Evolutionary conservation across 2,329 filamentous ascomycete genomes (phyloP).

Genomic region (Penicillium sp.): DNA sequence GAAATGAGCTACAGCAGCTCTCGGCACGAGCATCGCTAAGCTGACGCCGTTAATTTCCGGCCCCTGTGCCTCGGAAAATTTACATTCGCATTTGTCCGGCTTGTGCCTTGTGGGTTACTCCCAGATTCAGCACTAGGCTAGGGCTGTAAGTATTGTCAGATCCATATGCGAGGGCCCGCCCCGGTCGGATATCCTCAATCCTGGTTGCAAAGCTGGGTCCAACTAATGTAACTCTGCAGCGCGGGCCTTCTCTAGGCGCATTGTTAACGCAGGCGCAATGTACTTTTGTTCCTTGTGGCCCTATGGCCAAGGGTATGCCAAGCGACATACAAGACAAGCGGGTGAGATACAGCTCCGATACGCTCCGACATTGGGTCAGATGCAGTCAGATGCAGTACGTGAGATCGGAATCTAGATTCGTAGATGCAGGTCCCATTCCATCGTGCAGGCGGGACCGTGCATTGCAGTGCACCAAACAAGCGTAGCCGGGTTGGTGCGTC

Average conservation of each 20-base stretch:
- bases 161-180: not conserved
- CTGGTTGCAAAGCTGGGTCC: not conserved
- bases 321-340: not conserved
- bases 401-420: not conserved
- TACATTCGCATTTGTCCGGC: not conserved
- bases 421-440: constrained; percentile 1
- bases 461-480: not conserved
- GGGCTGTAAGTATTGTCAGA: constrained; percentile 3
- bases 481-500: not conserved
- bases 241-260: not conserved
- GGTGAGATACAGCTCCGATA: not conserved
- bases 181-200: not conserved
- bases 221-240: not conserved
- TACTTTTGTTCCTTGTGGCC: not conserved
- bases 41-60: constrained; percentile 2
- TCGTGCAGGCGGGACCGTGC: not conserved
- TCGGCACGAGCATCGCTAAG: not conserved
- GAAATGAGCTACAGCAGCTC: not conserved
- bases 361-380: not conserved
- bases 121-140: not conserved
- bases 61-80: not conserved
- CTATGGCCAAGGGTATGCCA: not conserved
- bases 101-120: not conserved
- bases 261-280: not conserved
- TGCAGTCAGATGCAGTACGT: not conserved